Conservation (phyloP, 1,284 basidiomycete genomes). For the Sporisorium exsertum region DNA sequence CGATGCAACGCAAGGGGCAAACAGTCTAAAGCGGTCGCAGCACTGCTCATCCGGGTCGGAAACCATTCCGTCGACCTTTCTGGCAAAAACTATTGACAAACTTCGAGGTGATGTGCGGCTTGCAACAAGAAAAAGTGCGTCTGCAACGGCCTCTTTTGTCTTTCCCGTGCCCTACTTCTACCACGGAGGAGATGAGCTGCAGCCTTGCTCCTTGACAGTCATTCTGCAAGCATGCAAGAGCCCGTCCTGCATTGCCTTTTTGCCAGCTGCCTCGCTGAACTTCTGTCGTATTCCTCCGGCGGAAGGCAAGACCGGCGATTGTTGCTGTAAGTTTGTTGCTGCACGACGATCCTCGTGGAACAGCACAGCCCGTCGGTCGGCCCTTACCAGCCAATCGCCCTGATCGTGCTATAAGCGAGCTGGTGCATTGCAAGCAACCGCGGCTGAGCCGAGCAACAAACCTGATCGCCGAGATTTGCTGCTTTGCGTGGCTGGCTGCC, state of each 20-base stretch:
- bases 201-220: no score
- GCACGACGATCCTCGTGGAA: background rate
- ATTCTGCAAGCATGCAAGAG: background rate
- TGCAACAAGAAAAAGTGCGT: background rate
- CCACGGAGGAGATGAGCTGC: background rate
- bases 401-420: background rate
- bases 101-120: background rate
- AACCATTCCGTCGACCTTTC: background rate
- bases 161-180: background rate
- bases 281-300: background rate
- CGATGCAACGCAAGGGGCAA: constrained; percentile 4
- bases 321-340: no score
- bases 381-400: background rate
- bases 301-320: background rate
- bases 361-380: background rate
- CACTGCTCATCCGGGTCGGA: background rate
- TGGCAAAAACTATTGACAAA: background rate
- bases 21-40: no score
- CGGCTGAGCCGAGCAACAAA: background rate
- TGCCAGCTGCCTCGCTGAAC: background rate
- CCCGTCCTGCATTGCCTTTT: background rate
- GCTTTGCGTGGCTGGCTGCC: background rate
- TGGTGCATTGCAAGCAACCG: background rate
- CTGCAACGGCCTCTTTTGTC: background rate
- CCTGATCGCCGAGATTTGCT: background rate